These are phyloP conservation scores for Mucor lusitanicus DNA, from an alignment of 371 early-diverging fungal genomes.

Conservation along the genomic window DNA sequence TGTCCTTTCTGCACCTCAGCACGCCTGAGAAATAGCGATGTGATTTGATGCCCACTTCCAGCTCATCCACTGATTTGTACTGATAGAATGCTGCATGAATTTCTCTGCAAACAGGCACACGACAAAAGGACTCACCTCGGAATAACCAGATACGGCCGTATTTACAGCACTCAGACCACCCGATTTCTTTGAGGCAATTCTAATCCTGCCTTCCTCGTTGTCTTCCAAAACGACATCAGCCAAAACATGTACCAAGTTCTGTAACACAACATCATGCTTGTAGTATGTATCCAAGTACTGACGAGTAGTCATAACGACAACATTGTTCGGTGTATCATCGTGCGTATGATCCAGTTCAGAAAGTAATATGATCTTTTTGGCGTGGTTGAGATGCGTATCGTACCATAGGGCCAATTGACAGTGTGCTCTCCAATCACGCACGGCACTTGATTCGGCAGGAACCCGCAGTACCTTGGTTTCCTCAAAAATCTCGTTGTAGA, in stretches of 20 bases:
- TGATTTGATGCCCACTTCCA: constrained; percentile 64
- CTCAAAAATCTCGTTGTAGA: constrained; percentile 67
- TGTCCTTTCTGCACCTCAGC: constrained; percentile 50
- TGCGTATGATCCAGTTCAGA: constrained; percentile 39
- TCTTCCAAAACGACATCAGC: constrained; percentile 61
- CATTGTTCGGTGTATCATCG: neutral
- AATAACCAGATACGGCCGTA: constrained; percentile 43
- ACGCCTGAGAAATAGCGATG: constrained; percentile 56
- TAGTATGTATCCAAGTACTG: constrained; percentile 49
- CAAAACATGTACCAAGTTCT: constrained; percentile 48
- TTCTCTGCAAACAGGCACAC: neutral
- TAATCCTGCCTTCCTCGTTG: constrained; percentile 41
- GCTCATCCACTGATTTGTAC: constrained; percentile 61
- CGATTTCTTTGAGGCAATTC: constrained; percentile 13
- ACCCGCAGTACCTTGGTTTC: constrained; percentile 46
- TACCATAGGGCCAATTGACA: constrained; percentile 62
- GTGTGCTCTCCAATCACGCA: constrained; percentile 66
- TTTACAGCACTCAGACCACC: constrained; percentile 3
- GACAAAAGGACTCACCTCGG: constrained; percentile 28
- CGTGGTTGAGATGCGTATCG: constrained; percentile 40
- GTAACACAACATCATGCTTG: constrained; percentile 38
- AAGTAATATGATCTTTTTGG: constrained; percentile 52
- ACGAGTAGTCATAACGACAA: constrained; percentile 34
- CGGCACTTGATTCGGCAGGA: constrained; percentile 46
- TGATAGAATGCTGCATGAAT: constrained; percentile 11